A percentile compares a stretch with the other conserved stretches of the same genome.
These are phyloP conservation scores for Colletotrichum phormii DNA, from an alignment of 2,329 filamentous ascomycete genomes.

Conservation along the genomic window DNA sequence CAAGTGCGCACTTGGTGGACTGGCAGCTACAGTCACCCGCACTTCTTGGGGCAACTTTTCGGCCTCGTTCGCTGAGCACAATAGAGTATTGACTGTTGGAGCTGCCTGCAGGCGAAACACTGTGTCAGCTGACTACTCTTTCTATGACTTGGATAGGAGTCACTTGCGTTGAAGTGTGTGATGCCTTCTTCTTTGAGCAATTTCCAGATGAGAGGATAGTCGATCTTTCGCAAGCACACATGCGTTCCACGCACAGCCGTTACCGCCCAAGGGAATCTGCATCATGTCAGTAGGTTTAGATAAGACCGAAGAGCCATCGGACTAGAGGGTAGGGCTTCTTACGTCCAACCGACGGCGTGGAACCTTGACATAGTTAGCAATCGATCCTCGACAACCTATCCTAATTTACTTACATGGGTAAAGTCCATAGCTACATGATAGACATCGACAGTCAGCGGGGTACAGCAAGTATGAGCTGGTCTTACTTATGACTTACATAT, in stretches of 20 bases:
- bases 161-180: slow-evolving; percentile 95
- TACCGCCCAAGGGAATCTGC: slow-evolving; percentile 78
- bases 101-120: not conserved
- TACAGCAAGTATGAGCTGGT: not conserved
- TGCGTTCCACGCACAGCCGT: slow-evolving; percentile 82
- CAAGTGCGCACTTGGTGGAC: slow-evolving; percentile 87
- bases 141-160: slow-evolving; percentile 67
- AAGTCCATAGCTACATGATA: slow-evolving; percentile 75
- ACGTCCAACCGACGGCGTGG: slow-evolving; percentile 80
- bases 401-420: slow-evolving; percentile 82
- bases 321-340: not conserved
- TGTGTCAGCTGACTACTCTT: not conserved
- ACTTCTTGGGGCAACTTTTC: slow-evolving; percentile 76
- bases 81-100: slow-evolving; percentile 88
- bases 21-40: slow-evolving; percentile 91
- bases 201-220: slow-evolving; percentile 93
- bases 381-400: slow-evolving; percentile 50
- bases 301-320: not conserved
- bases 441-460: not conserved
- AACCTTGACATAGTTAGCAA: slow-evolving; percentile 58
- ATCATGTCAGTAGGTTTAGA: not conserved
- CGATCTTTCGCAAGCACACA: slow-evolving; percentile 92
- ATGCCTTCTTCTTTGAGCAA: slow-evolving; percentile 87
- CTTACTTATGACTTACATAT: slow-evolving; percentile 59
- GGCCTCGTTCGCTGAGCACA: slow-evolving; percentile 85